Evolutionary conservation across 2,329 filamentous ascomycete genomes (phyloP).

Genomic region (Purpureocillium takamizusanense): DNA sequence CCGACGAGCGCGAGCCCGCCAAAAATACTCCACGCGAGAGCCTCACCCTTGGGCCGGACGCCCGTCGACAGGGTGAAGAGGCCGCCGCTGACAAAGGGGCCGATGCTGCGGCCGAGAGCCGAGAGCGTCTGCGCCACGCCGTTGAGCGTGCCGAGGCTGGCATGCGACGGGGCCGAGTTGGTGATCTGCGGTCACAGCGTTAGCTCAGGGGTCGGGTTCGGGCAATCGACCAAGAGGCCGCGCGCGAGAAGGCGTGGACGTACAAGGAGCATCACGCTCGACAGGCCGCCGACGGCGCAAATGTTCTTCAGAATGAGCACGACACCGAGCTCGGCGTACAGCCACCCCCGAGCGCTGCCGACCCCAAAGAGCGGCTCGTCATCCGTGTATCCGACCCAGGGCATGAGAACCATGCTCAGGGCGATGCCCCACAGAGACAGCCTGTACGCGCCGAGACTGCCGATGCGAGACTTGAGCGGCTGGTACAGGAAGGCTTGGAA

Average conservation of each 20-base stretch:
- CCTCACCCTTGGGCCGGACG: slow-evolving; percentile 72
- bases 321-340: slow-evolving; percentile 73
- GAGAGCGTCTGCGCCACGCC: slow-evolving; percentile 90
- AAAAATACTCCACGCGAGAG: slow-evolving; percentile 79
- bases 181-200: slow-evolving; percentile 57
- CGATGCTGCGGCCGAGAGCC: slow-evolving; percentile 78
- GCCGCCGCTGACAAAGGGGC: slow-evolving; percentile 79
- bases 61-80: slow-evolving; percentile 73
- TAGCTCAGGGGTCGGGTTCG: not conserved
- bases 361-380: slow-evolving; percentile 45
- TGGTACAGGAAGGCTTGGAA: slow-evolving; percentile 87
- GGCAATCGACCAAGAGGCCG: too few relatives aligned
- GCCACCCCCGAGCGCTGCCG: slow-evolving; percentile 54
- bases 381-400: slow-evolving; percentile 74
- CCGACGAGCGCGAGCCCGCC: slow-evolving; percentile 74
- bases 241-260: slow-evolving; percentile 18
- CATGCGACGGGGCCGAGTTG: slow-evolving; percentile 80
- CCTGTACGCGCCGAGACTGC: slow-evolving; percentile 80
- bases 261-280: slow-evolving; percentile 80
- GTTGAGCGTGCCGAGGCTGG: slow-evolving; percentile 81
- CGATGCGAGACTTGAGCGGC: slow-evolving; percentile 65
- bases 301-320: slow-evolving; percentile 85
- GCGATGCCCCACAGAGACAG: slow-evolving; percentile 71
- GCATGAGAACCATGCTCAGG: slow-evolving; percentile 77
- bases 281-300: slow-evolving; percentile 79